phyloP scores from a whole-genome alignment of 2,329 filamentous ascomycete species.

The Fusarium stilboides region DNA sequence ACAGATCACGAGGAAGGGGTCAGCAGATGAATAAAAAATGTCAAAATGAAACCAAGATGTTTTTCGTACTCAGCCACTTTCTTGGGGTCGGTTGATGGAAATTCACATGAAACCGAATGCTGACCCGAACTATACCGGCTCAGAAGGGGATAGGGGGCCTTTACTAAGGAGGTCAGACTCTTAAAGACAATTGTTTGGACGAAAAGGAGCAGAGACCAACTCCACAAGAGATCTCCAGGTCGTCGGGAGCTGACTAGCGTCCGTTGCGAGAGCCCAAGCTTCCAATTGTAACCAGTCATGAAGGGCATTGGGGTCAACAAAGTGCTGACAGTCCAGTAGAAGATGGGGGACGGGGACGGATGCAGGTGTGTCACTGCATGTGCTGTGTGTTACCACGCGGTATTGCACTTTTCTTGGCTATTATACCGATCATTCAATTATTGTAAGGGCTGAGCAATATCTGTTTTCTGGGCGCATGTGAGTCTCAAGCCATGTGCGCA shows the following conservation, averaged over 20 bases:
- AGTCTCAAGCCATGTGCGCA: constrained; percentile 18
- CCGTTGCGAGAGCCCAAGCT: not conserved
- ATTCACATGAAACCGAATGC: constrained; percentile 51
- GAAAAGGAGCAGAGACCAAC: constrained; percentile 11
- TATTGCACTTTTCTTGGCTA: constrained; percentile 17
- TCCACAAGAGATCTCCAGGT: constrained; percentile 23
- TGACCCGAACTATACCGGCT: constrained; percentile 19
- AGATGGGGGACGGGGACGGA: not conserved
- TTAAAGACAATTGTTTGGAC: constrained; percentile 28
- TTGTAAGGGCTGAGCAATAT: not conserved
- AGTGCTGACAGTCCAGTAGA: constrained; percentile 30
- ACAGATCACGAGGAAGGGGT: constrained; percentile 16
- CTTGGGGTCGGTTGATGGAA: constrained; percentile 8
- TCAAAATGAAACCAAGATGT: not conserved
- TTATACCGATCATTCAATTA: not conserved
- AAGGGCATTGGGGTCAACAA: constrained; percentile 24
- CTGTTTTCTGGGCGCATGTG: constrained; percentile 16
- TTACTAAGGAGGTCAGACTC: constrained; percentile 2
- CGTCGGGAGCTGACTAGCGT: constrained; percentile 30
- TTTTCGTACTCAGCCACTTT: constrained; percentile 17
- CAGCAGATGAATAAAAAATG: not conserved
- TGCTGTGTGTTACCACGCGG: constrained; percentile 23
- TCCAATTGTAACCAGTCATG: not conserved
- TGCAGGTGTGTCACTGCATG: constrained; percentile 20
- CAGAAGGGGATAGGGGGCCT: not conserved